Percentiles rank a stretch among this genome's conserved stretches.
phyloP scores from a whole-genome alignment of 2,329 filamentous ascomycete genomes.

The Tolypocladium inflatum region DNA sequence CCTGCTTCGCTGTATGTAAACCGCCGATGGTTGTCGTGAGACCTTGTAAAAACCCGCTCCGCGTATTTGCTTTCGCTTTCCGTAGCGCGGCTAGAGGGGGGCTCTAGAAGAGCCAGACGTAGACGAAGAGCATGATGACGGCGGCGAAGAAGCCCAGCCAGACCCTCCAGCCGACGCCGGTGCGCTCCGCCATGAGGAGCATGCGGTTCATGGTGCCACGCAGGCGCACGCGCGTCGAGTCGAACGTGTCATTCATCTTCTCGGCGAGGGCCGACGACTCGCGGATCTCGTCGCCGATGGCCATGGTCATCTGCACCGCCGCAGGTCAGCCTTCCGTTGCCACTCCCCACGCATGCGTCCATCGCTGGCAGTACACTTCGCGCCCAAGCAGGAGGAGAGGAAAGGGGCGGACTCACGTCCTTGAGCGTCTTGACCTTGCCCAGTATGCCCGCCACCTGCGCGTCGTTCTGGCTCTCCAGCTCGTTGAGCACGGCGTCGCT shows the following conservation, averaged over 20 bases:
- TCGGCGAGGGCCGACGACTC: constrained; percentile 81
- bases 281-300: constrained; percentile 92
- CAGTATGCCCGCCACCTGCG: constrained; percentile 80
- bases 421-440: constrained; percentile 86
- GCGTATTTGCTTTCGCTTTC: background rate
- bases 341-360: too few relatives aligned
- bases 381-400: background rate
- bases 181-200: constrained; percentile 88
- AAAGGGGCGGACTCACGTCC: constrained; percentile 50
- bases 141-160: constrained; percentile 86
- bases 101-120: constrained; percentile 77
- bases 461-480: constrained; percentile 91
- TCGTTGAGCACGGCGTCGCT: constrained; percentile 85
- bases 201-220: constrained; percentile 95
- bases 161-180: constrained; percentile 90
- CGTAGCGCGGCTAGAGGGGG: background rate
- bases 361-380: too few relatives aligned
- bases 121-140: constrained; percentile 76
- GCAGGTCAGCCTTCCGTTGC: background rate
- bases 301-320: constrained; percentile 62
- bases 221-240: constrained; percentile 70
- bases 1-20: too few relatives aligned
- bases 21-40: background rate
- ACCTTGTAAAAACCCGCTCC: background rate
- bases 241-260: constrained; percentile 93